Base-by-base conservation (phyloP, 768 basidiomycete genomes). In the Ramaria rubella region DNA sequence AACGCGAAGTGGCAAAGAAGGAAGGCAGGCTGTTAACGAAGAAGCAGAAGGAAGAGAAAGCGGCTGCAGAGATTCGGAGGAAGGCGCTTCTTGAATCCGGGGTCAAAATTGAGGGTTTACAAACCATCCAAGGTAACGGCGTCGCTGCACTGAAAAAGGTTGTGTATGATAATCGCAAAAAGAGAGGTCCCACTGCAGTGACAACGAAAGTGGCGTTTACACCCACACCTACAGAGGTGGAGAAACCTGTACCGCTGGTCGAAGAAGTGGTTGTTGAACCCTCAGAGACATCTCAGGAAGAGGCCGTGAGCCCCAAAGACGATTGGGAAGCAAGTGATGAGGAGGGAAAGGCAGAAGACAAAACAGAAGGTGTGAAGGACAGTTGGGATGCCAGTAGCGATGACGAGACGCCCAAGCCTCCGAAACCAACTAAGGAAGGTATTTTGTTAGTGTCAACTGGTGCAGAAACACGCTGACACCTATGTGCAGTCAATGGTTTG, bases 1-100 rank as follows among this genome's bases (percentile, higher is more conserved):
- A 95, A 71, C 84, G 83, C 51, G 94, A 96, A 63, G 68, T 87
- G 51, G 86, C 89, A 14, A 92, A 89, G 79, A 95, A 94, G 69
- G 94, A 98, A 72, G 96, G 96, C 23, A 82, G 88, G 45, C 74
- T 95, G 24, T 78, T 98, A 49, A 98, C 95, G n/a, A 94, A 95
- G 70, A 96, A 94, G 72, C 94, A 98, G 69, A 95, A 93, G 70
- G 88, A 91, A 65, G 94, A 97, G 68, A 85, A 80, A 63, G 89
- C 88, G 21, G 87, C 85, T 61, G 94, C 92, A 2, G 94, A 97
- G 69, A 82, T 91, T 29, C 85, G 94, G 55, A 89, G 85, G 67
- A 83, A 95, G 67, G 94, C 95, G 2, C 80, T 98, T 52, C 77
- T 98, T 49, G 87, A 90, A 19, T 87, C 90, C 33, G 94, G 93